Evolutionary conservation across 768 basidiomycete species (phyloP), one percentile per base, ranked within the genome.

Genomic region (Calocera viscosa): DNA sequence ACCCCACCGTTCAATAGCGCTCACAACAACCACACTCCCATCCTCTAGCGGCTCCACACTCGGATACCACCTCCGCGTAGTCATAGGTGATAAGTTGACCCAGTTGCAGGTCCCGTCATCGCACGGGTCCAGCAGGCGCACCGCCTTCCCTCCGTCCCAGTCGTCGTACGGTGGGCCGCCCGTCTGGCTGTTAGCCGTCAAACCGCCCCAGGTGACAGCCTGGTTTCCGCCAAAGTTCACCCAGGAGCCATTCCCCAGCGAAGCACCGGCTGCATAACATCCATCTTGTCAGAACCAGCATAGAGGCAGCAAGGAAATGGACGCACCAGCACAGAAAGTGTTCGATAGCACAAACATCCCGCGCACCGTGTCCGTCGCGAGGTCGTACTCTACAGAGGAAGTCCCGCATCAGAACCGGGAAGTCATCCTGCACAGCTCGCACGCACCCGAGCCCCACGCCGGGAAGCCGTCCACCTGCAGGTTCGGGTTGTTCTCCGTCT

Each of bases 321-420:
- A 90, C 90, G 1, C 87, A 24, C 77, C 90, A 22, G 90, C 84
- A 71, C 90, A 92, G 78, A 92, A 92, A 2, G 82, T 77, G 72
- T 91, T 92, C 28, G 87, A 87, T 38, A 72, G 70, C 14, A 91
- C 80, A 64, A 90, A 88, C 86, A 94, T 90, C 0, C 84, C 74
- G 24, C 79, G 80, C 24, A 83, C 82, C 32, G 80, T 76, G 68
- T 84, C 84, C 0, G 85, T 80, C 8, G 78, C 76, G 49, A 88
- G 78, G 74, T 92, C 87, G 65, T 79, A 79, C 69, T 78, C 77
- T 28, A 34, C 34, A 19, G 7, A 14, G 7, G 10, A 38, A 16
- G 8, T 63, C 24, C 7, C 3, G 17, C 5, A 26, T 32, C 19
- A 16, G 16, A 53, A 64, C 16, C 22, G 32, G 22, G 10, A 22